Percentiles rank a stretch among this genome's conserved stretches.
Evolutionary conservation across 2,329 filamentous ascomycete genomes (phyloP).

Genomic region (Cryphonectria nitschkei): DNA sequence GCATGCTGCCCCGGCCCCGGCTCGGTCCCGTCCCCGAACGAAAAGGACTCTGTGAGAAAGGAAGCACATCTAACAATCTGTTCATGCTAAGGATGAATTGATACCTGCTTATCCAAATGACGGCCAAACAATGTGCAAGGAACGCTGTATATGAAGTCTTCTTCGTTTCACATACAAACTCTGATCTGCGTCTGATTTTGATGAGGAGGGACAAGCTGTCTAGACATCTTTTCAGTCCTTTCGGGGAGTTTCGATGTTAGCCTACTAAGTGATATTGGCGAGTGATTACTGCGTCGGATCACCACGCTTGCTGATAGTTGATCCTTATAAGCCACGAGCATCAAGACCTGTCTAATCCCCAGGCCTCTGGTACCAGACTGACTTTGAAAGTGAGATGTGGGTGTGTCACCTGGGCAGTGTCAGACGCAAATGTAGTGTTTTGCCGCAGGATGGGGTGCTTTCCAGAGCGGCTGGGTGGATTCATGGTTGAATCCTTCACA

Average conservation of each 20-base stretch:
- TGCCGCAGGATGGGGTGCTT: background rate
- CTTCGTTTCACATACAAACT: background rate
- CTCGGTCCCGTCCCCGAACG: background rate
- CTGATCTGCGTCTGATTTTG: background rate
- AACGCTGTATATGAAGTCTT: background rate
- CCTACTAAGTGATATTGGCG: background rate
- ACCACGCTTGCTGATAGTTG: no score
- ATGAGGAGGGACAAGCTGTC: background rate
- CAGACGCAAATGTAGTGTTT: background rate
- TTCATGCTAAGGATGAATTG: background rate
- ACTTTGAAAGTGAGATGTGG: background rate
- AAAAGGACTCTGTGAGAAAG: background rate
- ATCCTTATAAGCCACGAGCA: background rate
- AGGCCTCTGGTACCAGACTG: background rate
- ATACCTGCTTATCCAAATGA: background rate
- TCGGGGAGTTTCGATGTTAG: background rate
- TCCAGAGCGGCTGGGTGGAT: background rate
- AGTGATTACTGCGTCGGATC: background rate
- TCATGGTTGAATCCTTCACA: background rate
- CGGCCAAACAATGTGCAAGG: background rate
- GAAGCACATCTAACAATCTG: background rate
- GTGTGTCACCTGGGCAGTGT: background rate
- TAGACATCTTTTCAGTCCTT: background rate
- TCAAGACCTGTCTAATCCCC: background rate
- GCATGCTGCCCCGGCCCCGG: background rate